Percentiles rank a stretch among this genome's conserved stretches.
These are phyloP conservation scores for Lablab purpureus DNA, from an alignment of 306 rosid species.

Conservation along the genomic window DNA sequence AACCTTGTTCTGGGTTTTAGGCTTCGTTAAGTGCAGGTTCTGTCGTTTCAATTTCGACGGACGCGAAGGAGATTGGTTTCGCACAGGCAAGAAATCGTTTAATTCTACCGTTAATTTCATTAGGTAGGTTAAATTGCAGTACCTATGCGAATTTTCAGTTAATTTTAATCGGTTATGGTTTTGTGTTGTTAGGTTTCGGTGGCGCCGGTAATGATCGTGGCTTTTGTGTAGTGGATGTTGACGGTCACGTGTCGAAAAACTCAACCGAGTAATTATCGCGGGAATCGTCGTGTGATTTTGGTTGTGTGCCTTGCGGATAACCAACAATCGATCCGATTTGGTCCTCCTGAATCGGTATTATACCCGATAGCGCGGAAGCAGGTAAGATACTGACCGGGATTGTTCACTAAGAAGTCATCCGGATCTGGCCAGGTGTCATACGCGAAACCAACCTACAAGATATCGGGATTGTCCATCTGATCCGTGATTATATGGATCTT, in stretches of 20 bases:
- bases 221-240: background rate
- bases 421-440: too few species aligned
- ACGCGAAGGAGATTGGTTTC: background rate
- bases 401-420: too few species aligned
- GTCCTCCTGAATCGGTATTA: too few species aligned
- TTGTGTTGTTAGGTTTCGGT: background rate
- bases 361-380: too few species aligned
- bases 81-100: background rate
- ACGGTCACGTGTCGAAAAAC: background rate
- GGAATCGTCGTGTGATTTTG: background rate
- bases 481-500: too few species aligned
- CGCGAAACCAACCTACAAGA: too few species aligned
- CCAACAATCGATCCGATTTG: too few species aligned
- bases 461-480: too few species aligned
- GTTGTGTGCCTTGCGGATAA: too few species aligned
- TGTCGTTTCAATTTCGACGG: background rate
- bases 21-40: background rate
- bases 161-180: background rate
- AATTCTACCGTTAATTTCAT: background rate
- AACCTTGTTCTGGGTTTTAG: background rate
- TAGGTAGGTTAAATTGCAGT: background rate
- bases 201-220: background rate
- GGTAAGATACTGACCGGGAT: too few species aligned
- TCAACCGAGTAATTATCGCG: background rate
- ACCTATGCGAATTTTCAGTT: background rate